A percentile compares a stretch with the other conserved stretches of the same genome.
Conservation (phyloP, 2,329 filamentous ascomycete genomes). For the Aspergillus ochraceoroseus region DNA sequence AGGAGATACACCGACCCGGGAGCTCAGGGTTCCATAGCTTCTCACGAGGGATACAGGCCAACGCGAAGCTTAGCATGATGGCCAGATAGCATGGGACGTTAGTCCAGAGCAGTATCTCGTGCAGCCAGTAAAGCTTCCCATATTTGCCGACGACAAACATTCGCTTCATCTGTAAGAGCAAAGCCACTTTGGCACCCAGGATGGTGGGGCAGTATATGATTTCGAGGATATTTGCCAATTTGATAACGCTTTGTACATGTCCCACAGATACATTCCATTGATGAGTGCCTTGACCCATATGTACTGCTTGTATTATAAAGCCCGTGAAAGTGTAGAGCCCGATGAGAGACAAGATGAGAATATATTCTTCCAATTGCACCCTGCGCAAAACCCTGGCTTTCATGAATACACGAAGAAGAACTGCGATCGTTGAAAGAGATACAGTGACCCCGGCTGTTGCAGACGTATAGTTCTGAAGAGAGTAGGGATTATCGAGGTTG, state of each 20-base stretch:
- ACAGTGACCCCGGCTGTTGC: not conserved
- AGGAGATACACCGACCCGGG: conserved; percentile 2
- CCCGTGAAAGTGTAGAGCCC: conserved; percentile 2
- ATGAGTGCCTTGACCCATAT: not conserved
- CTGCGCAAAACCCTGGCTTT: conserved; percentile 3
- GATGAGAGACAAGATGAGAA: conserved; percentile 1
- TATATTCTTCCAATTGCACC: conserved; percentile 4
- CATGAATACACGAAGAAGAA: conserved; percentile 1
- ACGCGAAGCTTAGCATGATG: conserved; percentile 2
- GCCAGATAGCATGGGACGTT: conserved; percentile 3
- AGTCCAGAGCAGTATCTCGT: conserved; percentile 4
- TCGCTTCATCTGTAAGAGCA: conserved; percentile 6
- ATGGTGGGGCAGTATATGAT: conserved; percentile 8
- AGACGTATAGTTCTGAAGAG: not conserved
- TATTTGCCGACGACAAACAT: conserved; percentile 2
- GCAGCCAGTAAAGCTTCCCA: conserved; percentile 1
- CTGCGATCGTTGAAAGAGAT: not conserved
- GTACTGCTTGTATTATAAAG: not conserved
- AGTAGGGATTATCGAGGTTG: conserved; percentile 4
- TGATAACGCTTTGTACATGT: not conserved
- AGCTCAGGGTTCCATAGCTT: conserved; percentile 3
- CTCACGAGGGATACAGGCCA: conserved; percentile 1
- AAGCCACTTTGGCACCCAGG: conserved; percentile 5
- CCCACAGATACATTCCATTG: conserved; percentile 2
- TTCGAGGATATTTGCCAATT: conserved; percentile 1